These are phyloP conservation scores for Musa troglodytarum DNA, from an alignment of 176 grass and related monocot species.

Conservation along the genomic window DNA sequence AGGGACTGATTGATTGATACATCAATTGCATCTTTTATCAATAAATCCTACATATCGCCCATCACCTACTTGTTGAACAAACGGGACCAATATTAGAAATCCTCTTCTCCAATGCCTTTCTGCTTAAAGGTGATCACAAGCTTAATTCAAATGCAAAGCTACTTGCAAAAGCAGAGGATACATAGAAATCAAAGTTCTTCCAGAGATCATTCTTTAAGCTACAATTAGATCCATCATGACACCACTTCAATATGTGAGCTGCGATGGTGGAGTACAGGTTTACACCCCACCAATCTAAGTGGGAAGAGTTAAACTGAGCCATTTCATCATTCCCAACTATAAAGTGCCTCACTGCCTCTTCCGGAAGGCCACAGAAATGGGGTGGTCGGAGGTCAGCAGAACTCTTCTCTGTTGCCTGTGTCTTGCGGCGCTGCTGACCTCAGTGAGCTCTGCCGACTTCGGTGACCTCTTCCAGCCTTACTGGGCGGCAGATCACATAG, in stretches of 20 bases:
- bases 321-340: background rate
- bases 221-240: background rate
- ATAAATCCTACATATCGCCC: background rate
- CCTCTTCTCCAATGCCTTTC: too few relatives aligned
- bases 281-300: background rate
- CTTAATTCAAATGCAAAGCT: background rate
- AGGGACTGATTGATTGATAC: background rate
- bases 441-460: conserved; percentile 7
- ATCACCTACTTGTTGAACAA: background rate
- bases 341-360: background rate
- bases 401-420: background rate
- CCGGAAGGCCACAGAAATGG: background rate
- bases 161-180: background rate
- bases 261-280: background rate
- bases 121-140: background rate
- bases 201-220: background rate
- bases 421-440: background rate
- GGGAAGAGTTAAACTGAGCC: background rate
- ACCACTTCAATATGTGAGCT: background rate
- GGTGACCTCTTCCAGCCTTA: conserved; percentile 12
- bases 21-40: background rate
- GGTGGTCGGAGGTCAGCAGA: background rate
- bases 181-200: background rate
- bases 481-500: conserved; percentile 12
- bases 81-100: background rate